A percentile compares a stretch with the other conserved stretches of the same genome.
These are phyloP conservation scores for Neonothopanus nambi DNA, from an alignment of 1,284 basidiomycete genomes.

Conservation along the genomic window DNA sequence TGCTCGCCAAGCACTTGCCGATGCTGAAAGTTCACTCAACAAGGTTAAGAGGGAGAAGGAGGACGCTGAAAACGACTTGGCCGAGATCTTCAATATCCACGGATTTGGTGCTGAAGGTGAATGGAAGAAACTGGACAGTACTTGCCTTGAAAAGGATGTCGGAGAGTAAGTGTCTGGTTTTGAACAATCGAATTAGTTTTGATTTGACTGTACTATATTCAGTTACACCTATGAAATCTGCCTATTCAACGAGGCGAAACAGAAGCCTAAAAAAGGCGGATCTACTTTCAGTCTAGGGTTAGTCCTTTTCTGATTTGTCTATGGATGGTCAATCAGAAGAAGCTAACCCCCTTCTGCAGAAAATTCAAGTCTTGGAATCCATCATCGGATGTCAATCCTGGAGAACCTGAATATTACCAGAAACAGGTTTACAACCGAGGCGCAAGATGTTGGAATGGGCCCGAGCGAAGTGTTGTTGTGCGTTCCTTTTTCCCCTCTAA, in stretches of 20 bases:
- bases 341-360: slow-evolving; percentile 37
- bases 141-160: slow-evolving; percentile 79
- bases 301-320: slow-evolving; percentile 27
- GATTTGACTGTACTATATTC: not conserved
- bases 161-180: slow-evolving; percentile 74
- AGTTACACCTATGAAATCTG: slow-evolving; percentile 98
- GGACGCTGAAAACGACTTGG: slow-evolving; percentile 53
- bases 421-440: slow-evolving; percentile 84
- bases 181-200: not conserved
- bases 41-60: slow-evolving; percentile 47
- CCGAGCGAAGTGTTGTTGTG: slow-evolving; percentile 79
- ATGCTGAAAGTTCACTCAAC: slow-evolving; percentile 57
- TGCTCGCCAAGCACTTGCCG: slow-evolving; percentile 65
- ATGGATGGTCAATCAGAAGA: slow-evolving; percentile 1
- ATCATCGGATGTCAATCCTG: slow-evolving; percentile 51
- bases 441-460: slow-evolving; percentile 96
- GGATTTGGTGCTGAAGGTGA: slow-evolving; percentile 85
- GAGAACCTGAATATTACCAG: slow-evolving; percentile 74
- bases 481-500: slow-evolving; percentile 21
- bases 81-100: slow-evolving; percentile 59
- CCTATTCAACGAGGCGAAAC: slow-evolving; percentile 85
- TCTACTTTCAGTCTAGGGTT: slow-evolving; percentile 85
- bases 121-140: slow-evolving; percentile 92
- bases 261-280: slow-evolving; percentile 87
- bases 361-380: slow-evolving; percentile 79